Percentiles rank a stretch among this genome's conserved stretches.
phyloP scores from a whole-genome alignment of 768 basidiomycete species.

The Tulasnella sp. region DNA sequence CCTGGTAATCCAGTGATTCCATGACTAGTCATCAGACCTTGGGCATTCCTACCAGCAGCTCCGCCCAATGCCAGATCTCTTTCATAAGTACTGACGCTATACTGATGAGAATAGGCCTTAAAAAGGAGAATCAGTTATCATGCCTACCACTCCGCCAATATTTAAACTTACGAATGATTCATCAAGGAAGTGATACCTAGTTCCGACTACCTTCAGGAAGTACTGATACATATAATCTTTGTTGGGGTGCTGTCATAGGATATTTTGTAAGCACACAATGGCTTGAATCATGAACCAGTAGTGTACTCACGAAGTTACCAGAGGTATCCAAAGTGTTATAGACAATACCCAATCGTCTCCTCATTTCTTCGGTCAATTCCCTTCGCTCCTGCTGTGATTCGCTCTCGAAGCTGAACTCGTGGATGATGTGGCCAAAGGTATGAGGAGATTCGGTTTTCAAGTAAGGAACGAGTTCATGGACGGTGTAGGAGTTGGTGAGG shows the following conservation, averaged over 20 bases:
- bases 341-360: constrained; percentile 54
- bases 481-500: constrained; percentile 65
- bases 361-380: constrained; percentile 25
- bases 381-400: constrained; percentile 13
- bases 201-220: constrained; percentile 97
- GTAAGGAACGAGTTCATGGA: constrained; percentile 89
- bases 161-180: constrained; percentile 43
- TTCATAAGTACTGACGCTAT: constrained; percentile 92
- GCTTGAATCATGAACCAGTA: not conserved
- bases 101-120: constrained; percentile 82
- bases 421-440: constrained; percentile 83
- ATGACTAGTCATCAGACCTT: constrained; percentile 45
- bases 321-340: constrained; percentile 60
- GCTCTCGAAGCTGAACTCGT: constrained; percentile 64
- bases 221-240: constrained; percentile 95
- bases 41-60: constrained; percentile 23
- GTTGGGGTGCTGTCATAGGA: constrained; percentile 45
- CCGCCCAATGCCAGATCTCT: constrained; percentile 63
- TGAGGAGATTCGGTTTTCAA: constrained; percentile 78
- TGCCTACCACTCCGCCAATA: not conserved
- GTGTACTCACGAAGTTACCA: constrained; percentile 38
- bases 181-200: constrained; percentile 76
- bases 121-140: constrained; percentile 7
- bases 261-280: constrained; percentile 3
- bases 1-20: constrained; percentile 62